Base-by-base conservation (phyloP, 2,329 filamentous ascomycete species). In the Cryphonectria carpinicola region DNA sequence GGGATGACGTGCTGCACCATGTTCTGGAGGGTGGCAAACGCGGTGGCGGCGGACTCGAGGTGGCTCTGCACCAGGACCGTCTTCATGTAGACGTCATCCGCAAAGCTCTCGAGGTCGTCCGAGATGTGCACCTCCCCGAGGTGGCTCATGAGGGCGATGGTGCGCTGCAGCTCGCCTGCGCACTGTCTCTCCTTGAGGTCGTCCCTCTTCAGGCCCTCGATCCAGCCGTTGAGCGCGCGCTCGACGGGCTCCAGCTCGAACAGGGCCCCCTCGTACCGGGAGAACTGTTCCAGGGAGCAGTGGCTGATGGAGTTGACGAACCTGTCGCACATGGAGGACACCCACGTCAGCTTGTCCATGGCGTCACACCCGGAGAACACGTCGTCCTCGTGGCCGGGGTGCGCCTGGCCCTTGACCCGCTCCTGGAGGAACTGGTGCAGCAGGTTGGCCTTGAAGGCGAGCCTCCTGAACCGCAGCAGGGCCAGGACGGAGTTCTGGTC, bases 231-330 rank as follows among this genome's bases (percentile, higher is more conserved):
- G 65, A 98, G 82, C 0, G 93, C 93, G 70, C 94, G 88, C 82
- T 99, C 96, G 14, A 98, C 93, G 0, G 95, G 94, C 78, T 97
- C 93, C 66, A 98, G 85, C 80, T 98, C 96, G 75, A 94, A 93
- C 70, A 96, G 81, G 2, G 94, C 93, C 58, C 91, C 90, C 76
- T 94, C 92, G 75, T 94, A 96, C 74, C 85, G 89, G 62, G 88
- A 87, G 79, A 98, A 98, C 71, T 93, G 89, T 64, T 93, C 90
- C 1, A 92, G 84, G 2, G 92, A 91, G 80, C 94, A 97, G 75
- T 90, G 89, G 75, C 87, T 91, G 76, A 98, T 94, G 72, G 92
- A 91, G 72, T 90, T 92, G 78, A 92, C 89, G 75, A 98, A 96
- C 52, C 94, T 92, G 74, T 93, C 90, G 77, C 94, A 97, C 86